Base-by-base conservation (phyloP, 306 rosid genomes). In the Quillaja saponaria region DNA sequence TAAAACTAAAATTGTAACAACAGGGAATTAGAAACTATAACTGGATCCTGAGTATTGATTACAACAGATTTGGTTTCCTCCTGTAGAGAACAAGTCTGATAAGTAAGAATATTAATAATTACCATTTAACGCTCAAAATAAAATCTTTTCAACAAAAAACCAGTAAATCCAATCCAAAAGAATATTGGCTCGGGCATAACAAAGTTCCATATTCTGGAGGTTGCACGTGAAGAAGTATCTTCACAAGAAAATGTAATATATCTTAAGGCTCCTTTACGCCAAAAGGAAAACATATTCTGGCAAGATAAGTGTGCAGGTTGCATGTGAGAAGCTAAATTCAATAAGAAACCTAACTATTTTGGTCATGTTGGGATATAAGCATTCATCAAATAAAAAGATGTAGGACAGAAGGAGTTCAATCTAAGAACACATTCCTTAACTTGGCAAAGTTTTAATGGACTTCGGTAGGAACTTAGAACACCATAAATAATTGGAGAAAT, bases 211-310 rank as follows among this genome's bases (percentile, higher is more conserved):
- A 39, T 12, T 2, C 31, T 40, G 17, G 10, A 44, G 39, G 28
- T 34, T 65, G 42, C 80, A 71, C 20, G 53, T 67, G 64, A 71
- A 57, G 58, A 39, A 34, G 31, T 17, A 37, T 46, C 52, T 59
- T 25, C 31, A 25, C 2, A 25, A 4, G 4, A 25, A 25, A 25
- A 25, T 25, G 31, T 25, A 4, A 25, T 25, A 25, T 4, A 25
- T 25, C 31, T 25, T 25, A 4, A 25, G 31, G 3, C 31, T 1
- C 4, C 31, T 25, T 25, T 25, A 25, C 4, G 2, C 31, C 31
- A 25, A 25, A 25, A 25, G 31, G 31, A 1, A 4, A 25, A 25
- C 4, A 25, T 2, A 25, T 25, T 25, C 31, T 25, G 31, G 31
- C 31, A 25, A 25, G 31, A 25, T 25, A 25, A 25, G 31, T 25